A percentile compares a stretch with the other conserved stretches of the same genome.
phyloP scores from a whole-genome alignment of 805 yeast species.

The Lipomyces yamanashiensis region DNA sequence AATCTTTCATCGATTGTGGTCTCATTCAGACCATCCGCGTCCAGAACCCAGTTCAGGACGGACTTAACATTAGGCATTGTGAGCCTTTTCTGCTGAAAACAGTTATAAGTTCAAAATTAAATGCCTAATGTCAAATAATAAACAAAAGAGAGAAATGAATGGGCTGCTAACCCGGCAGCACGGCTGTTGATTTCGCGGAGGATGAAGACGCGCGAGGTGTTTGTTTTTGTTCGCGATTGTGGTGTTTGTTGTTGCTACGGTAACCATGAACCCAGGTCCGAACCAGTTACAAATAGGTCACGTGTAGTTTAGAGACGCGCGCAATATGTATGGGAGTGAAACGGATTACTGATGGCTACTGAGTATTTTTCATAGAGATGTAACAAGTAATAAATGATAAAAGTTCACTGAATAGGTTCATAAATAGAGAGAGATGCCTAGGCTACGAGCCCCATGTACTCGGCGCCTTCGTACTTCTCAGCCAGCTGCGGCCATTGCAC shows the following conservation, averaged over 20 bases:
- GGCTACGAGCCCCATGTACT: constrained; percentile 78
- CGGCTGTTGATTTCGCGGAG: not conserved
- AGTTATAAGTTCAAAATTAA: not conserved
- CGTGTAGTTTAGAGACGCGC: not conserved
- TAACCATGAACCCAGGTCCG: constrained; percentile 4
- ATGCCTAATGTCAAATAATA: not conserved
- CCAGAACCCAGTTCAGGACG: constrained; percentile 29
- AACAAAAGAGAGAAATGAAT: not conserved
- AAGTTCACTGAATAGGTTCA: too few species aligned
- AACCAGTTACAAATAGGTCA: not conserved
- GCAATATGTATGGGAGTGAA: not conserved
- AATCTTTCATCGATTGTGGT: constrained; percentile 19
- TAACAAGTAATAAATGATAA: too few species aligned
- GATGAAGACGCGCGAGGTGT: not conserved
- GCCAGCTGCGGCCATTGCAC: constrained; percentile 86
- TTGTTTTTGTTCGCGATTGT: not conserved
- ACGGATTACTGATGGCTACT: too few species aligned
- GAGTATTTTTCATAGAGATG: too few species aligned
- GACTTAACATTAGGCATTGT: constrained; percentile 2
- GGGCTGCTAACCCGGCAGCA: not conserved
- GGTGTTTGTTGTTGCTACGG: constrained; percentile 7
- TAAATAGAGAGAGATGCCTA: constrained; percentile 40
- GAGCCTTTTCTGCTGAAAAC: too few species aligned
- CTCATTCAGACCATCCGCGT: constrained; percentile 23
- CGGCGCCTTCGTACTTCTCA: constrained; percentile 58